Base-by-base conservation (phyloP, 805 yeast species). In the Saturnispora quitensis region DNA sequence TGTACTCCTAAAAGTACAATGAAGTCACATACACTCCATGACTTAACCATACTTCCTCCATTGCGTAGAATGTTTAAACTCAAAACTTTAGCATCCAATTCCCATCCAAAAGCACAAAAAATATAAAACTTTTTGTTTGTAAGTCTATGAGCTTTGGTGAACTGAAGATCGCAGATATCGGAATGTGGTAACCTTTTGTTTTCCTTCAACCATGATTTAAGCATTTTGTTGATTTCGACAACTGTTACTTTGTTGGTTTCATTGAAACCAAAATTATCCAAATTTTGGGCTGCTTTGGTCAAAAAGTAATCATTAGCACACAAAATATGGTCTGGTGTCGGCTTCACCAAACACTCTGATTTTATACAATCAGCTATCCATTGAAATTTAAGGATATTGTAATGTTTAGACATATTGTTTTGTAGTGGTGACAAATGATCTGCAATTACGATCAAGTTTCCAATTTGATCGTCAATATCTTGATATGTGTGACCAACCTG, bases 361-460 rank as follows among this genome's bases (percentile, higher is more conserved):
- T 63, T 60, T 2, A 86, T 67, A 58, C 93, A 81, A 56, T 86
- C 90, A 44, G 80, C 70, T 5, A 88, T 62, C 96, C 96, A 91
- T 31, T 68, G 63, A 0, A 95, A 89, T 48, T 67, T 73, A 7
- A 89, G 61, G 0, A 91, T 70, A 59, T 83, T 86, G 57, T 74
- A 77, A 17, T 64, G 53, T n/a, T 68, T 64, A 10, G 62, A 25
- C 10, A 17, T 22, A 31, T 15, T 33, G 5, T 20, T 3, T 22
- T 48, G 50, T 8, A 12, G 9, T 8, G 17, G 10, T 8, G 13
- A 31, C n/a, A 18, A 20, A 51, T 61, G 70, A 31, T 68, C 73
- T 17, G 77, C 70, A 18, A 78, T 62, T 2, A 56, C 68, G 49
- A 60, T 69, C 33, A 60, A 59, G 42, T 44, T 20, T 4, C 36